Conservation (phyloP, 306 rosid species). For the Corylus avellana region DNA sequence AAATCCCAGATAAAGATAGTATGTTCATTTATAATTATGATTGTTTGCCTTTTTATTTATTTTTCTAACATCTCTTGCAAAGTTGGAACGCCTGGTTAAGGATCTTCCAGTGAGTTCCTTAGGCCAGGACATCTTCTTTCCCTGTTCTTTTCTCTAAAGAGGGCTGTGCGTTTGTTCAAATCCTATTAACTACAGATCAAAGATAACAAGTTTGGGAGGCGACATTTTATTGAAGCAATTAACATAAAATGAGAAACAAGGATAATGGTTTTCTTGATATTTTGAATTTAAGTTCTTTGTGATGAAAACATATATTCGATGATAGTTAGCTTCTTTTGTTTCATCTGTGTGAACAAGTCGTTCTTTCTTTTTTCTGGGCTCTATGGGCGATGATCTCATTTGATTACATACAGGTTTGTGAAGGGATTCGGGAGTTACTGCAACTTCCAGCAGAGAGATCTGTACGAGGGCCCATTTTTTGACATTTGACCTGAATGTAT, state of each 20-base stretch:
- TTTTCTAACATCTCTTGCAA: too few species aligned
- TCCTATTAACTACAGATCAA: neutral
- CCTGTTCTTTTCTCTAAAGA: neutral
- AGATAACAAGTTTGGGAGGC: neutral
- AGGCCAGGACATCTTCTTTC: neutral
- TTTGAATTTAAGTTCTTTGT: neutral
- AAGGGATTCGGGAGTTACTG: constrained; percentile 85
- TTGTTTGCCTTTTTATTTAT: constrained; percentile 6
- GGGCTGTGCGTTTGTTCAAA: neutral
- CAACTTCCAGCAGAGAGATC: constrained; percentile 76
- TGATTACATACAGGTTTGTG: constrained; percentile 61
- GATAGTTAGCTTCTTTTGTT: neutral
- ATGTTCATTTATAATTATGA: constrained; percentile 16
- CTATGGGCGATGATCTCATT: constrained; percentile 4
- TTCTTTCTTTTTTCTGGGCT: neutral
- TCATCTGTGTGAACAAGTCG: neutral
- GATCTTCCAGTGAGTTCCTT: neutral
- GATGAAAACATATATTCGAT: neutral
- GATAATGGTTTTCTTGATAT: neutral
- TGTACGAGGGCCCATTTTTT: constrained; percentile 46
- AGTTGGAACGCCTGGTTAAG: neutral
- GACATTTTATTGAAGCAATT: neutral
- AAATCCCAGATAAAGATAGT: constrained; percentile 96
- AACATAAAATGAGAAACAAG: neutral
- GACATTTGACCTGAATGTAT: constrained; percentile 20